These are phyloP conservation scores for Fraxinus americana DNA, from an alignment of 257 asterid genomes.

Conservation along the genomic window DNA sequence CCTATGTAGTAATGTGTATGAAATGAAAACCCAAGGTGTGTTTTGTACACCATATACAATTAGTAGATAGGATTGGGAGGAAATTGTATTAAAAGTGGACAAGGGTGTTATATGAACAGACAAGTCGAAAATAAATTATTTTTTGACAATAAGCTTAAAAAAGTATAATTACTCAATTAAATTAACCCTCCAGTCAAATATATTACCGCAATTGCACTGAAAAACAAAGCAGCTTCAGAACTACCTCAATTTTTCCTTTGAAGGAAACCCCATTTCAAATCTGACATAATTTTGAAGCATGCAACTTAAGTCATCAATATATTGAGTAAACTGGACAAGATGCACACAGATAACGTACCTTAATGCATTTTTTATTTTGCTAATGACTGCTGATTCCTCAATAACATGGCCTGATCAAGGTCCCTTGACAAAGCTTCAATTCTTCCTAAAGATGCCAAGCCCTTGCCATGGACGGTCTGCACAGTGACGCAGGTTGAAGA, in stretches of 20 bases:
- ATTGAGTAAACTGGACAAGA: background rate
- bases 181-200: background rate
- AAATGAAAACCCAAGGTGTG: too few species aligned
- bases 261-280: background rate
- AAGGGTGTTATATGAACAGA: too few species aligned
- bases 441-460: slow-evolving; percentile 21
- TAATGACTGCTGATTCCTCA: background rate
- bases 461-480: slow-evolving; percentile 55
- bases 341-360: background rate
- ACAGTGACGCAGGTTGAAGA: slow-evolving; percentile 72
- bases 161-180: too few species aligned
- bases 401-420: slow-evolving; percentile 28
- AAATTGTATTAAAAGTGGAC: too few species aligned
- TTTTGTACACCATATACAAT: too few species aligned
- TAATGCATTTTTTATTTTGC: background rate
- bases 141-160: too few species aligned
- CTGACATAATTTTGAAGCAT: background rate
- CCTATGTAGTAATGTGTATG: too few species aligned
- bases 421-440: slow-evolving; percentile 75
- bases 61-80: too few species aligned
- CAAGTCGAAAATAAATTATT: too few species aligned
- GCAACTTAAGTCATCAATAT: background rate
- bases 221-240: background rate
- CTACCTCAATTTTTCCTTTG: background rate
- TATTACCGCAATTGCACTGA: background rate